Conservation (phyloP, 1,139 yeast species). For the Tardiomyces digboiensis region DNA sequence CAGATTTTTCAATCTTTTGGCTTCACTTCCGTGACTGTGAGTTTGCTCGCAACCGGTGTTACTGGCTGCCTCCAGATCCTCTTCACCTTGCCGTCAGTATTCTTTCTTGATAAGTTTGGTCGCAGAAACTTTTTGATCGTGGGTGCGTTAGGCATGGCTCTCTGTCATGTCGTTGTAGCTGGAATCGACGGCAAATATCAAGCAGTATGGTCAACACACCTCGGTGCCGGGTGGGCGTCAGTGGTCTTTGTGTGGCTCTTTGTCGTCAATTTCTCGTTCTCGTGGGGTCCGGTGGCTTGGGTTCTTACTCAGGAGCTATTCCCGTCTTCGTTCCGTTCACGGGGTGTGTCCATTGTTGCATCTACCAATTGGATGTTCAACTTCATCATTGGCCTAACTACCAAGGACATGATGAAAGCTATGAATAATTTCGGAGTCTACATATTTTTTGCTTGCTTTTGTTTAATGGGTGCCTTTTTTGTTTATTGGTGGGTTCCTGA, state of each 20-base stretch:
- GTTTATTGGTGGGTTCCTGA: constrained; percentile 37
- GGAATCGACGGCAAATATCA: too few species aligned
- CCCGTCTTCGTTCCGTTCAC: constrained; percentile 75
- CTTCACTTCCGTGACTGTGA: constrained; percentile 46
- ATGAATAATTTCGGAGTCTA: constrained; percentile 79
- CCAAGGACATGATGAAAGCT: constrained; percentile 63
- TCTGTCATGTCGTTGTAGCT: constrained; percentile 54
- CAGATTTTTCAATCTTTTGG: constrained; percentile 58
- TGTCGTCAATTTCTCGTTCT: constrained; percentile 67
- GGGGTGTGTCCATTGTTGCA: constrained; percentile 81
- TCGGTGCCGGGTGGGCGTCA: constrained; percentile 48
- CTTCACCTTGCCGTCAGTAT: constrained; percentile 78
- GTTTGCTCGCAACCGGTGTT: constrained; percentile 78
- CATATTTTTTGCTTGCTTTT: constrained; percentile 88
- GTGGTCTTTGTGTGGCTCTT: constrained; percentile 66
- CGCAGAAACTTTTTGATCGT: constrained; percentile 63
- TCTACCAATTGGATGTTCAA: constrained; percentile 85
- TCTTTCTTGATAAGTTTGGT: constrained; percentile 73
- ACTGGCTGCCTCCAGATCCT: constrained; percentile 74
- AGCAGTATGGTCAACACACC: too few species aligned
- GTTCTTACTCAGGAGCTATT: constrained; percentile 85
- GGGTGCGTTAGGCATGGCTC: constrained; percentile 69
- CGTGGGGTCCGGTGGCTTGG: constrained; percentile 93
- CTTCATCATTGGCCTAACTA: constrained; percentile 69
- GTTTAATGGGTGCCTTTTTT: constrained; percentile 47